Percentiles rank a stretch among this genome's conserved stretches.
Conservation (phyloP, 192 early-diverging fungal species). For the Coemansia sp. region DNA sequence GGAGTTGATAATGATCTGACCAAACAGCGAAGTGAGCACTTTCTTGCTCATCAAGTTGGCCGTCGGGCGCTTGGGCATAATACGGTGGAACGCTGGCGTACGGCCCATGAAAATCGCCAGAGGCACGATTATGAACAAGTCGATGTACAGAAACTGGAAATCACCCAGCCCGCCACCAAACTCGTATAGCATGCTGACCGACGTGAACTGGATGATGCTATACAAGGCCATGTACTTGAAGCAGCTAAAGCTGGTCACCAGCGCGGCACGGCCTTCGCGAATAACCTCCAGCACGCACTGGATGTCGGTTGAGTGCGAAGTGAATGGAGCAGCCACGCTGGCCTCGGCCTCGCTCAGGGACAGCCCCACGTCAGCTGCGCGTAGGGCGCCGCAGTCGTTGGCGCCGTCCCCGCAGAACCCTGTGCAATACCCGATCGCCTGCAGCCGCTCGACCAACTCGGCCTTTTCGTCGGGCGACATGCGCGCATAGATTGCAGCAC, state of each 20-base stretch:
- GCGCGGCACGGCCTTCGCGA: conserved; percentile 90
- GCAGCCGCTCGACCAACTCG: conserved; percentile 85
- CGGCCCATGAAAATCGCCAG: conserved; percentile 89
- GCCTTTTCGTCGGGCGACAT: conserved; percentile 99
- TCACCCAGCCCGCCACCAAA: conserved; percentile 89
- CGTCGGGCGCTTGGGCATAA: conserved; percentile 82
- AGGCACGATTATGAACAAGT: conserved; percentile 87
- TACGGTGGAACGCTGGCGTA: conserved; percentile 69
- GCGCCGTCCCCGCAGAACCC: conserved; percentile 99
- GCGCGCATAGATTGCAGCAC: conserved; percentile 89
- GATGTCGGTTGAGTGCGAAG: conserved; percentile 85
- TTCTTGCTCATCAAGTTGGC: conserved; percentile 86
- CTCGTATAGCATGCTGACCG: conserved; percentile 87
- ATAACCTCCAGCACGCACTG: conserved; percentile 90
- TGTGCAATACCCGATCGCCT: conserved; percentile 87
- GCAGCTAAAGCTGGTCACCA: conserved; percentile 96
- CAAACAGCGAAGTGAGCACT: conserved; percentile 86
- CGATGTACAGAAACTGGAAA: conserved; percentile 96
- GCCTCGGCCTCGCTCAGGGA: conserved; percentile 97
- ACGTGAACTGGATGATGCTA: conserved; percentile 93
- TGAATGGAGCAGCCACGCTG: conserved; percentile 97
- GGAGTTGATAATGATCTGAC: conserved; percentile 82
- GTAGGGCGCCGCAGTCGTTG: conserved; percentile 96
- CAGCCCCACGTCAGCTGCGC: conserved; percentile 93
- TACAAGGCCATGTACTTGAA: conserved; percentile 99